A percentile compares a stretch with the other conserved stretches of the same genome.
These are phyloP conservation scores for Clavispora carvajalis DNA, from an alignment of 805 yeast species.

Conservation along the genomic window DNA sequence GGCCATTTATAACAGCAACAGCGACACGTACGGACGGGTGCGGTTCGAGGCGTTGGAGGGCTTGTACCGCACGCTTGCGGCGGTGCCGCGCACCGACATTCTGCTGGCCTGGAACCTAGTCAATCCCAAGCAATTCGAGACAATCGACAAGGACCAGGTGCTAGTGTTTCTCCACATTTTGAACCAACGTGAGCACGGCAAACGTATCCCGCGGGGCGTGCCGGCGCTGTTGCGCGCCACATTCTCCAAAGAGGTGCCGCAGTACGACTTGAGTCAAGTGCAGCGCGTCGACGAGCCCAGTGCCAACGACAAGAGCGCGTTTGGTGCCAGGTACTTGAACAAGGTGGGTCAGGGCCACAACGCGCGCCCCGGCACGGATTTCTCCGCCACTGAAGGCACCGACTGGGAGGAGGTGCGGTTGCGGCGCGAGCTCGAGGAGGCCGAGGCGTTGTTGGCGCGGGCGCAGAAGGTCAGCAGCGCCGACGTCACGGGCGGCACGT, in stretches of 20 bases:
- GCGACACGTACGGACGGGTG: constrained; percentile 77
- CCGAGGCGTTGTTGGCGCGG: constrained; percentile 60
- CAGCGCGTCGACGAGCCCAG: constrained; percentile 11
- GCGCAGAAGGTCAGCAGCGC: constrained; percentile 30
- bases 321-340: constrained; percentile 51
- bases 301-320: constrained; percentile 27
- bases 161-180: constrained; percentile 84
- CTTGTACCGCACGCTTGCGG: constrained; percentile 60
- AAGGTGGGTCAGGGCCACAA: constrained; percentile 50
- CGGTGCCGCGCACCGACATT: constrained; percentile 79
- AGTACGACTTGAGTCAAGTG: constrained; percentile 48
- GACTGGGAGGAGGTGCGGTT: constrained; percentile 92
- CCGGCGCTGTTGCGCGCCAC: constrained; percentile 90
- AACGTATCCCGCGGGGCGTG: constrained; percentile 87
- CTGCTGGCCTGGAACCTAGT: constrained; percentile 93
- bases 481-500: background rate
- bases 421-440: constrained; percentile 68
- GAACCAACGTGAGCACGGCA: constrained; percentile 82
- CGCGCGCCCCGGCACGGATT: constrained; percentile 57
- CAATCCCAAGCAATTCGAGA: constrained; percentile 80
- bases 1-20: constrained; percentile 64
- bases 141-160: constrained; percentile 91
- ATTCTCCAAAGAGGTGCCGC: constrained; percentile 78
- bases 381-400: constrained; percentile 65
- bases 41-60: constrained; percentile 65